Percentiles rank a stretch among this genome's conserved stretches.
Conservation (phyloP, 208 protist species). For the Crithidia sp. region DNA sequence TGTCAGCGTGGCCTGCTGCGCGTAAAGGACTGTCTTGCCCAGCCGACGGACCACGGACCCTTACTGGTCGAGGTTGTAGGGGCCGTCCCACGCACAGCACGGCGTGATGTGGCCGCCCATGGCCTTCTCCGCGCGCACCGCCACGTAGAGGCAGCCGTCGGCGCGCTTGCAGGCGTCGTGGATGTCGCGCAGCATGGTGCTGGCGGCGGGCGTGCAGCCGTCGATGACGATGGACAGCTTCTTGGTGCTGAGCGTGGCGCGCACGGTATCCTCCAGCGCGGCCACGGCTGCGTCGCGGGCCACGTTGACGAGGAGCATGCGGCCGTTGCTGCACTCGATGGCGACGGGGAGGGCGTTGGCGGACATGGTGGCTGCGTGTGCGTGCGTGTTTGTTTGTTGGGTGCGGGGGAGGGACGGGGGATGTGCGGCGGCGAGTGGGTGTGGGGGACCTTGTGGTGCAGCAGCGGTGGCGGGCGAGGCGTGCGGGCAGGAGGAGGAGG, state of each 20-base stretch:
- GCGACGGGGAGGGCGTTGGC: conserved; percentile 7
- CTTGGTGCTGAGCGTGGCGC: conserved; percentile 8
- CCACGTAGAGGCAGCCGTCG: conserved; percentile 24
- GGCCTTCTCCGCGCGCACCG: not conserved
- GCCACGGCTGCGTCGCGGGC: conserved; percentile 17
- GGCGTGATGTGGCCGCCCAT: not conserved
- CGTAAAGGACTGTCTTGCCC: too few species aligned
- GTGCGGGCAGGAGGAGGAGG: not conserved
- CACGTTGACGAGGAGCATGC: conserved; percentile 11
- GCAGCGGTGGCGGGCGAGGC: not conserved
- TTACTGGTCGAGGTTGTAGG: not conserved
- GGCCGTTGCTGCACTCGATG: conserved; percentile 6
- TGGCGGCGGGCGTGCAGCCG: conserved; percentile 27
- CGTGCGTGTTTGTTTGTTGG: too few species aligned
- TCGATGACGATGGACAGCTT: conserved; percentile 17
- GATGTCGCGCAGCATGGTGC: conserved; percentile 22
- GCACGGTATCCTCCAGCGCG: conserved; percentile 25
- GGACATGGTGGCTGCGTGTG: conserved; percentile 3
- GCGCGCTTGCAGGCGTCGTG: conserved; percentile 16
- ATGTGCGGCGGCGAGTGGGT: not conserved
- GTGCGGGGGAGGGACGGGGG: too few species aligned
- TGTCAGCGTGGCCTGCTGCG: too few species aligned
- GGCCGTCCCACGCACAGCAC: not conserved
- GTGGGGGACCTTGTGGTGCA: too few species aligned
- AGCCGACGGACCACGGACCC: too few species aligned